phyloP scores from a whole-genome alignment of 148 eudicot species.

The Vaccinium myrtillus region DNA sequence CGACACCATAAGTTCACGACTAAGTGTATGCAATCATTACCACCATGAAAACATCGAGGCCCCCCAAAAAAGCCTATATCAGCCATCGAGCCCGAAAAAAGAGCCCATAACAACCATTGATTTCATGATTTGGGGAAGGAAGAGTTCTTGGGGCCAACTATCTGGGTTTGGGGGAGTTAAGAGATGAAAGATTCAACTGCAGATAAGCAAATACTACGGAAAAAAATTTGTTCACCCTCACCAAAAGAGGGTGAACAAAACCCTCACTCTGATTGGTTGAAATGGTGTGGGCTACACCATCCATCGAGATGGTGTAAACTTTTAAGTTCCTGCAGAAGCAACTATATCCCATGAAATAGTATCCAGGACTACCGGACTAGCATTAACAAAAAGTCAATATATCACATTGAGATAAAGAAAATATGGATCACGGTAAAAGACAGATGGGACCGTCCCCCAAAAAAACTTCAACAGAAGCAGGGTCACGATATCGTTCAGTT shows the following conservation, averaged over 20 bases:
- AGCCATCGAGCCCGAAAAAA: neutral
- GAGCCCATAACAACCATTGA: neutral
- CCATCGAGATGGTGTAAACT: neutral
- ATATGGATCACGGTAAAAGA: neutral
- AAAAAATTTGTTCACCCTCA: too few species aligned
- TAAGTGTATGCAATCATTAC: neutral
- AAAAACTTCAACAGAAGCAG: slow-evolving; percentile 22
- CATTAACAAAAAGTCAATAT: neutral
- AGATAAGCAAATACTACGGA: neutral
- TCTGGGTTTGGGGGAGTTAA: neutral
- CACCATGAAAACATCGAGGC: neutral
- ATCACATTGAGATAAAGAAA: slow-evolving; percentile 9
- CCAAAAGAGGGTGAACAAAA: too few species aligned
- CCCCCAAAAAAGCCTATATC: neutral
- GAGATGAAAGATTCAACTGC: neutral
- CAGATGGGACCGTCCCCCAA: neutral
- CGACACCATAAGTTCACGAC: neutral
- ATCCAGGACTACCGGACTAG: neutral
- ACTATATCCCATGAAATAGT: neutral
- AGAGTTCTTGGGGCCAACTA: neutral
- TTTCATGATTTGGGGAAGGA: neutral
- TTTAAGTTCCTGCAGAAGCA: neutral
- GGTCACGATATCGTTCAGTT: slow-evolving; percentile 10
- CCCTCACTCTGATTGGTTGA: too few species aligned
- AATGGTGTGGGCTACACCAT: neutral